Evolutionary conservation across 805 yeast species (phyloP), one percentile per base, ranked within the genome.

Genomic region (Teunomyces tritomae): DNA sequence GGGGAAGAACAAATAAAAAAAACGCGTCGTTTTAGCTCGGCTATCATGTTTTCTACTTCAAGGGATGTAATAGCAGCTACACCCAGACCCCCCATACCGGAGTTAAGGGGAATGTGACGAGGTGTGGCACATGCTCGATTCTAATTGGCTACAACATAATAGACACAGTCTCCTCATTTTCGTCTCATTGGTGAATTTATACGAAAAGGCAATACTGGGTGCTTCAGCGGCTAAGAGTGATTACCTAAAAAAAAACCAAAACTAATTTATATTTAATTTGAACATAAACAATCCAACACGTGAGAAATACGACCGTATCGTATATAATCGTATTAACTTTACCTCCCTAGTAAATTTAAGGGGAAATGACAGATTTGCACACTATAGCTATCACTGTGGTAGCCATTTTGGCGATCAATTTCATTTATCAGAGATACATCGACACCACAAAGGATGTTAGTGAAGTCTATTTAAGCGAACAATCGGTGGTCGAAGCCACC

Each of bases 401-500:
- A 33, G 59, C 60, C 4, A 45, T 59, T 1, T 33, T 61, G 5
- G 57, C 49, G 10, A 48, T 58, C 17, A 54, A 58, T 37, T 50
- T 55, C 48, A 28, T 55, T 17, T 62, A 59, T 51, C 49, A 52
- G 28, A 55, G 55, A 49, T 58, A 62, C 41, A 48, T 69, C 9
- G 67, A 73, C 14, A 63, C 66, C 44, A 56, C 75, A 32, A 73
- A 77, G 44, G 90, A 85, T 55, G 78, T 84, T 26, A 79, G 79
- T 46, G 80, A 78, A 40, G 65, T 80, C 29, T 84, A 84, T 9
- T 65, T 85, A 28, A 62, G 67, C 32, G 77, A 80, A 55, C 97
- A 90, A 63, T 78, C 95, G 1, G 74, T 82, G 16, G 65, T 85
- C 29, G 79, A 85, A 2, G 67, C 83, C 5, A 84, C 88, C 1